phyloP scores from a whole-genome alignment of 441 rosid species.

The Melastoma candidum region DNA sequence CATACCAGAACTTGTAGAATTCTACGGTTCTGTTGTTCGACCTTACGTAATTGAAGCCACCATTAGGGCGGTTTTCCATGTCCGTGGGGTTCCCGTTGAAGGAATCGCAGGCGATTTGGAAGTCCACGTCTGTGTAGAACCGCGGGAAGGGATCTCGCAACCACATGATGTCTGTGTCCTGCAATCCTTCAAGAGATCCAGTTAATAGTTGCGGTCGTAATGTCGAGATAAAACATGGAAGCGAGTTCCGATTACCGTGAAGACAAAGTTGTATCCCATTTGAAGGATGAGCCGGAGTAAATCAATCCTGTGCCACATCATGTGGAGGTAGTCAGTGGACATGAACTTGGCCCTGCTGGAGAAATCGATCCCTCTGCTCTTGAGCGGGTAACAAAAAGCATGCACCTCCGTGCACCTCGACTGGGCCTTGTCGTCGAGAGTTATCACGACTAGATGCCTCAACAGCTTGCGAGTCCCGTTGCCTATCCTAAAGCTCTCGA shows the following conservation, averaged over 20 bases:
- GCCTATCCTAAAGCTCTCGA: conserved; percentile 28
- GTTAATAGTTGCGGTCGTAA: neutral
- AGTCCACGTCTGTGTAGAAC: conserved; percentile 20
- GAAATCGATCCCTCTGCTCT: conserved; percentile 23
- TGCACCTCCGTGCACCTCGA: conserved; percentile 24
- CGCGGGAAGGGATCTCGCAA: conserved; percentile 20
- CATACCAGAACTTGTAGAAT: conserved; percentile 25
- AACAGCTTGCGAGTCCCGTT: conserved; percentile 27
- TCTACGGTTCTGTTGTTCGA: too few species aligned
- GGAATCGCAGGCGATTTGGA: conserved; percentile 25
- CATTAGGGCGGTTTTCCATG: conserved; percentile 12
- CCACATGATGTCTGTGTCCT: conserved; percentile 28
- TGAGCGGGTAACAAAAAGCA: conserved; percentile 22
- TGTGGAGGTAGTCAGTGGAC: conserved; percentile 27
- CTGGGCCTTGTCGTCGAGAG: conserved; percentile 31
- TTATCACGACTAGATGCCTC: conserved; percentile 25
- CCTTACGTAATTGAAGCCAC: conserved; percentile 14
- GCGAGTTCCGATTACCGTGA: conserved; percentile 24
- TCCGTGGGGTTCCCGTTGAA: conserved; percentile 4
- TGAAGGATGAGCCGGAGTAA: conserved; percentile 26
- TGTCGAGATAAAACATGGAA: too few species aligned
- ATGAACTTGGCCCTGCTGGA: conserved; percentile 29
- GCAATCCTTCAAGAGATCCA: neutral
- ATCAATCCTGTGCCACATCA: conserved; percentile 45
- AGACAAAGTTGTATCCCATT: conserved; percentile 32